These are phyloP conservation scores for Brassica hybrid DNA, from an alignment of 441 rosid genomes.

Conservation along the genomic window DNA sequence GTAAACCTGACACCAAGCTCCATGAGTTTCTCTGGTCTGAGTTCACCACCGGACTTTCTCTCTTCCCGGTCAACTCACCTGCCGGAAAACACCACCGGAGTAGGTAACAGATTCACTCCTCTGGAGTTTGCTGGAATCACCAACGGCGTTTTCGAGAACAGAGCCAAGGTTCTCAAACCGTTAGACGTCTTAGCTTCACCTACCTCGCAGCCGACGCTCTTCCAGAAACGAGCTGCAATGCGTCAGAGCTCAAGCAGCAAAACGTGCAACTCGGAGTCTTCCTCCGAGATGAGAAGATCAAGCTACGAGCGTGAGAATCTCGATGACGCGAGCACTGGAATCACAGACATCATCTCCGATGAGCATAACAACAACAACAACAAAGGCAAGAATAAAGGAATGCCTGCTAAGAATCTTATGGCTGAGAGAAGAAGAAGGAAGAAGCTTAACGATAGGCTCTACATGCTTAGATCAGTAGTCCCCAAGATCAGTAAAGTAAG, in stretches of 20 bases:
- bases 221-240: conserved; percentile 65
- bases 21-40: conserved; percentile 42
- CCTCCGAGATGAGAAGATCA: conserved; percentile 41
- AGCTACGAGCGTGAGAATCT: conserved; percentile 36
- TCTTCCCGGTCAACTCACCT: conserved; percentile 25
- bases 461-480: conserved; percentile 74
- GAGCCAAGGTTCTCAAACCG: conserved; percentile 48
- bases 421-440: conserved; percentile 71
- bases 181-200: conserved; percentile 51
- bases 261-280: conserved; percentile 49
- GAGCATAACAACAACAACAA: conserved; percentile 43
- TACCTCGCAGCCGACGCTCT: conserved; percentile 57
- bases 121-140: conserved; percentile 44
- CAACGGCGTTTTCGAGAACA: conserved; percentile 40
- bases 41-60: conserved; percentile 40
- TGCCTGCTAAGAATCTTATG: conserved; percentile 73
- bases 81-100: conserved; percentile 45
- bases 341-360: conserved; percentile 50
- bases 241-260: conserved; percentile 45
- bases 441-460: conserved; percentile 73
- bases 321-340: conserved; percentile 41
- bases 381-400: conserved; percentile 68
- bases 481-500: conserved; percentile 69
- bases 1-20: conserved; percentile 47
- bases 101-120: conserved; percentile 39